Conservation (phyloP, 2,329 filamentous ascomycete species). For the Scedosporium minutisporum region DNA sequence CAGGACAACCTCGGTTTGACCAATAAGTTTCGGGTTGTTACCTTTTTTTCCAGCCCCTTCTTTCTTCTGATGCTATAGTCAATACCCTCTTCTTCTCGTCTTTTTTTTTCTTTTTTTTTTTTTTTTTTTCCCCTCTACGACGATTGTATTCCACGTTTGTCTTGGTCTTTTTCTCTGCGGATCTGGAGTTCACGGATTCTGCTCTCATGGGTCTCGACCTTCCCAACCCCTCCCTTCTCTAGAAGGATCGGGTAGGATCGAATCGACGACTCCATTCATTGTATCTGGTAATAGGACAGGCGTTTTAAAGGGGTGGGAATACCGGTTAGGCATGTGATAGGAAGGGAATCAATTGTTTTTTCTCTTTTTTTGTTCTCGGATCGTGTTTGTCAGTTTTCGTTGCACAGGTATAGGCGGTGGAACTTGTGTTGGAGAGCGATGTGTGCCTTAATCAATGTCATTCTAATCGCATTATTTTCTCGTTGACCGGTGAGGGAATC, state of each 20-base stretch:
- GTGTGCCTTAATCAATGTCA: background rate
- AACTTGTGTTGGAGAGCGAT: background rate
- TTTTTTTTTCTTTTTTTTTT: background rate
- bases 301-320: background rate
- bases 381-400: background rate
- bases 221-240: background rate
- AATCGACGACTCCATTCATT: background rate
- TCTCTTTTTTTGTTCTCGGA: background rate
- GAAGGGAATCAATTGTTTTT: background rate
- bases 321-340: background rate
- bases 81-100: constrained; percentile 3
- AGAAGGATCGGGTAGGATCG: background rate
- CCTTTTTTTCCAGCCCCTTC: background rate
- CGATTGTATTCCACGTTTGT: background rate
- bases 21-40: background rate
- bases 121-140: background rate
- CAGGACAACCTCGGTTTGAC: background rate
- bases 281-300: background rate
- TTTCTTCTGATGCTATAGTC: background rate
- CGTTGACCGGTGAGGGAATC: background rate
- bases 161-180: background rate
- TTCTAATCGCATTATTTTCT: background rate
- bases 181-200: background rate
- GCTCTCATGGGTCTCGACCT: background rate
- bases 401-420: background rate